phyloP scores from a whole-genome alignment of 2,329 filamentous ascomycete species.

The Helotiales sp. region DNA sequence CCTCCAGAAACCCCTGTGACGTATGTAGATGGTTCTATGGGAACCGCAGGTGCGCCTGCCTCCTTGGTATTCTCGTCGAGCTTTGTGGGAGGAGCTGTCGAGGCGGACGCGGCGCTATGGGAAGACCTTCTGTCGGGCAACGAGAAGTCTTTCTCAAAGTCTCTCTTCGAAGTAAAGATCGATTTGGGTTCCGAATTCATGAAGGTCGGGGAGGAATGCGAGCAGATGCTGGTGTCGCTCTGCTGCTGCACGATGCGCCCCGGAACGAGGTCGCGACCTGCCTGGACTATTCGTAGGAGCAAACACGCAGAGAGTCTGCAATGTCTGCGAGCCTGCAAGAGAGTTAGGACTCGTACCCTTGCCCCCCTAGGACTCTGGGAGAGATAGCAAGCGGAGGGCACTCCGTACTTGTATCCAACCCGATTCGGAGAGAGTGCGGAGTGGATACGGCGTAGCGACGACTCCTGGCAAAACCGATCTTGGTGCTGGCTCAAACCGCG shows the following conservation, averaged over 20 bases:
- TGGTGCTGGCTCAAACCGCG: too few species aligned
- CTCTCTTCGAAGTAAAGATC: conserved; percentile 26
- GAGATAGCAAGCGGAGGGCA: background rate
- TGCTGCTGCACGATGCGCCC: background rate
- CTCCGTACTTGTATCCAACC: too few species aligned
- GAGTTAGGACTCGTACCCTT: background rate
- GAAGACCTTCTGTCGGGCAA: conserved; percentile 6
- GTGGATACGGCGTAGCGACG: too few species aligned
- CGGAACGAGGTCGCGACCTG: background rate
- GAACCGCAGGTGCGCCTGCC: background rate
- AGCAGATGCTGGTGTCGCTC: background rate
- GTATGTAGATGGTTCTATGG: background rate
- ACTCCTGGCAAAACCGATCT: too few species aligned
- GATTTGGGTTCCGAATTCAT: conserved; percentile 28
- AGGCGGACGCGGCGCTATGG: background rate
- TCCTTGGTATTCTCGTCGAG: conserved; percentile 2
- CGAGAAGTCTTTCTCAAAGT: conserved; percentile 22
- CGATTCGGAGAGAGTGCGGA: too few species aligned
- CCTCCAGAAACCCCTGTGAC: background rate
- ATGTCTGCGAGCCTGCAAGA: background rate
- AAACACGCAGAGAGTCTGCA: background rate
- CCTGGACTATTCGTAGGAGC: background rate
- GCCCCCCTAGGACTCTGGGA: background rate
- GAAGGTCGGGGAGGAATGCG: background rate
- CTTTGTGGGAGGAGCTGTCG: background rate